phyloP scores from a whole-genome alignment of 2,329 filamentous ascomycete genomes.

The Massarina eburnea region DNA sequence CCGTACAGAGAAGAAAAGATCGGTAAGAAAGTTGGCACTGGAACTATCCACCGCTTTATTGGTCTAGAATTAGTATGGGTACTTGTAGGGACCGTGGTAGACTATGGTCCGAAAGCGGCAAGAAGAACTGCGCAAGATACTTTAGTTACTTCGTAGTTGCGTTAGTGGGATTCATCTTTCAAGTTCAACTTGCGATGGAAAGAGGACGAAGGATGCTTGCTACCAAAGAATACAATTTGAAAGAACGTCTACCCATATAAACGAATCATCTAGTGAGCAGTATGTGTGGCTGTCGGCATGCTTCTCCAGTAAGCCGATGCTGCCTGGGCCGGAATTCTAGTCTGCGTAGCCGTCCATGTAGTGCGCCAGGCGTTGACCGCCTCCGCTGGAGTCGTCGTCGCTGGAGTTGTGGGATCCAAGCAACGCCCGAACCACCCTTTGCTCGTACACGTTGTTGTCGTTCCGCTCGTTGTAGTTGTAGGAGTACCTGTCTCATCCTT shows the following conservation, averaged over 20 bases:
- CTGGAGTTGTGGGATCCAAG: slow-evolving; percentile 24
- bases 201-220: no score
- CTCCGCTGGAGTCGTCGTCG: slow-evolving; percentile 30
- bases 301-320: background rate
- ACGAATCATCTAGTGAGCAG: background rate
- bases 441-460: slow-evolving; percentile 33
- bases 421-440: slow-evolving; percentile 43
- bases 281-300: background rate
- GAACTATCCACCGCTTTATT: no score
- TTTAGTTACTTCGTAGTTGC: no score
- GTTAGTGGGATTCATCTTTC: no score
- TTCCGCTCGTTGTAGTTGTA: slow-evolving; percentile 19
- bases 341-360: slow-evolving; percentile 22
- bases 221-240: background rate
- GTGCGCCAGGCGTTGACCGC: slow-evolving; percentile 29
- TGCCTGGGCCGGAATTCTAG: background rate
- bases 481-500: slow-evolving; percentile 33
- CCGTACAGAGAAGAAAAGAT: no score
- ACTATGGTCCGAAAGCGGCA: no score
- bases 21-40: no score
- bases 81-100: no score
- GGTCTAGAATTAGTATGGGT: no score
- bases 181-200: no score
- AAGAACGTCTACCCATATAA: background rate
- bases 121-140: no score